These are phyloP conservation scores for Spongospora subterranea DNA, from an alignment of 208 protist species.

Conservation along the genomic window DNA sequence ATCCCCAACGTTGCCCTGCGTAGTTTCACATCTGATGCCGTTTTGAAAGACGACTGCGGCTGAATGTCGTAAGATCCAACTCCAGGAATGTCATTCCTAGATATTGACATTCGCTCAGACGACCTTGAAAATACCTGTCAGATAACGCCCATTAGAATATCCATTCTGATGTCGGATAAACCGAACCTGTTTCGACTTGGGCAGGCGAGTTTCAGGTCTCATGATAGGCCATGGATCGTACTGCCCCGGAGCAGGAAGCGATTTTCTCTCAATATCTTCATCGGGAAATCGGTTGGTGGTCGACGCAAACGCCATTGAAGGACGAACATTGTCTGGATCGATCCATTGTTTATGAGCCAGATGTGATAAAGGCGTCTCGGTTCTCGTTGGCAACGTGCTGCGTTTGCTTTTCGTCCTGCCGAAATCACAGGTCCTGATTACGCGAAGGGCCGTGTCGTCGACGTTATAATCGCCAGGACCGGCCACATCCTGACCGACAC, in stretches of 20 bases:
- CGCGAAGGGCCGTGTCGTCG: conserved; percentile 18
- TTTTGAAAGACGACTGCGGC: conserved; percentile 13
- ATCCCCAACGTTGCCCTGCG: neutral
- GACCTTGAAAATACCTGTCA: neutral
- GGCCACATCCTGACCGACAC: neutral
- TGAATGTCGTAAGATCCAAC: conserved; percentile 26
- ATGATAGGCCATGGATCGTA: neutral
- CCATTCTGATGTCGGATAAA: neutral
- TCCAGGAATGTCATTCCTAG: neutral
- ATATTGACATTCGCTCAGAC: neutral
- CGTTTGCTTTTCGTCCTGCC: neutral
- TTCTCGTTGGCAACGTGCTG: neutral
- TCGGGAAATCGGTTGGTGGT: neutral
- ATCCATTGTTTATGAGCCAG: neutral
- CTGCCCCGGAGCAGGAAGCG: neutral
- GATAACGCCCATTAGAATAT: neutral
- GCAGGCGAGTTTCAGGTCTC: neutral
- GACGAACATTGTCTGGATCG: neutral
- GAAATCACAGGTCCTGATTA: conserved; percentile 5
- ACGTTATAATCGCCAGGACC: conserved; percentile 38
- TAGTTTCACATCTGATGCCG: neutral
- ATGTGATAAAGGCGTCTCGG: neutral
- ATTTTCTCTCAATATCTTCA: neutral
- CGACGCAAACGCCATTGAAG: neutral
- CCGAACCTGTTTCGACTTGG: conserved; percentile 15